Percentiles rank a stretch among this genome's conserved stretches.
Conservation (phyloP, 192 early-diverging fungal genomes). For the Podila epigama region DNA sequence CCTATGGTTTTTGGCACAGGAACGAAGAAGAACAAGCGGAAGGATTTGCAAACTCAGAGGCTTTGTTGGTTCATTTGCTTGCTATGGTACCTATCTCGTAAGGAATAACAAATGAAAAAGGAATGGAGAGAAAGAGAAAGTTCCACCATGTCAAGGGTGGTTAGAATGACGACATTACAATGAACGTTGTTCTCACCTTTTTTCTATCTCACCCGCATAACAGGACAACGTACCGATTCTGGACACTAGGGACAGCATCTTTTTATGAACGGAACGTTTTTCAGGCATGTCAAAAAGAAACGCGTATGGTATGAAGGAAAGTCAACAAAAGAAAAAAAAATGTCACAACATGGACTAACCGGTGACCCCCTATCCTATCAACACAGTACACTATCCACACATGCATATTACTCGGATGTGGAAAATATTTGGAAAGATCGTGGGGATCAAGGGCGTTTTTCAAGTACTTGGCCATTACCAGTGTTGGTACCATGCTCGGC, state of each 20-base stretch:
- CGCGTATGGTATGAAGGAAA: too few species aligned
- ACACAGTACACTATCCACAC: conserved; percentile 25
- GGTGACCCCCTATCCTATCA: background rate
- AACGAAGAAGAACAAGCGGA: background rate
- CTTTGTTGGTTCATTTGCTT: background rate
- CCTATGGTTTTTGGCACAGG: background rate
- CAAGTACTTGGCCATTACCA: conserved; percentile 70
- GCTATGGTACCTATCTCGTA: conserved; percentile 1
- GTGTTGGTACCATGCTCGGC: conserved; percentile 57
- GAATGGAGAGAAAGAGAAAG: background rate
- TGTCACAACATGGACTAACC: too few species aligned
- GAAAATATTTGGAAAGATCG: conserved; percentile 83
- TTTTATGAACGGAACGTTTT: background rate
- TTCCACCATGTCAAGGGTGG: too few species aligned
- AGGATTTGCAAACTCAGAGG: background rate
- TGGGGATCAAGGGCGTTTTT: conserved; percentile 83
- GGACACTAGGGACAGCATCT: background rate
- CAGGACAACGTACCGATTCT: background rate
- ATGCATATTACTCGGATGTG: conserved; percentile 56
- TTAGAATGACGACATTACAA: too few species aligned
- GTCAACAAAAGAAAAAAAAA: too few species aligned
- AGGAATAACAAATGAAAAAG: background rate
- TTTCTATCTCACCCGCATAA: too few species aligned
- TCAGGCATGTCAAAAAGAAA: background rate
- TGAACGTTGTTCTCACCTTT: too few species aligned